These are phyloP conservation scores for Pistacia vera DNA, from an alignment of 345 rosid species.

Conservation along the genomic window DNA sequence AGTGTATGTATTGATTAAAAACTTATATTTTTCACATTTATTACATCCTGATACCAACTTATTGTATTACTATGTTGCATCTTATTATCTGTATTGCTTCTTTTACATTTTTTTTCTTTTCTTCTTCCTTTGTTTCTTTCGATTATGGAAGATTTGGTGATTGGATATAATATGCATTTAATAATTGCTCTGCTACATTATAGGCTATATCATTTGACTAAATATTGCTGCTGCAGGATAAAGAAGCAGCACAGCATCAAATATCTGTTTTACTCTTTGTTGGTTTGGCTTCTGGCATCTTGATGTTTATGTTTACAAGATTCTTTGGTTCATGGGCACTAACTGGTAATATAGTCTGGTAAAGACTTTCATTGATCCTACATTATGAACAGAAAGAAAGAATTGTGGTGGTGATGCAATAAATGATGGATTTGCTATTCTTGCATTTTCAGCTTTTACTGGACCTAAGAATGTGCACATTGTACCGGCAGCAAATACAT, in stretches of 20 bases:
- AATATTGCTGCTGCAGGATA: constrained; percentile 48
- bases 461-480: constrained; percentile 73
- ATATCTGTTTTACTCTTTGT: constrained; percentile 73
- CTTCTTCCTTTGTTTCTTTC: neutral
- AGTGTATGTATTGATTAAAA: neutral
- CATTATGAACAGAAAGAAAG: constrained; percentile 10
- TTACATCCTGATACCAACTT: neutral
- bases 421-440: neutral
- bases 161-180: neutral
- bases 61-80: neutral
- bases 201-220: constrained; percentile 9
- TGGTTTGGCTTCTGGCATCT: constrained; percentile 73
- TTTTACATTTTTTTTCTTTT: neutral
- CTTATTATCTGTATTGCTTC: neutral
- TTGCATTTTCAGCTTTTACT: constrained; percentile 65
- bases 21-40: neutral
- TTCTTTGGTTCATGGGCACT: constrained; percentile 74
- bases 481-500: constrained; percentile 80
- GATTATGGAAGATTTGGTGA: neutral
- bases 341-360: constrained; percentile 52
- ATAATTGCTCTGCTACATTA: constrained; percentile 3
- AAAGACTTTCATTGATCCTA: constrained; percentile 20
- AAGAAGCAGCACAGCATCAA: constrained; percentile 81
- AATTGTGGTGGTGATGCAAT: neutral
- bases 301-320: constrained; percentile 73